Evolutionary conservation across 78 protist genomes (phyloP).

Genomic region (Dictyostelium firmibasis): DNA sequence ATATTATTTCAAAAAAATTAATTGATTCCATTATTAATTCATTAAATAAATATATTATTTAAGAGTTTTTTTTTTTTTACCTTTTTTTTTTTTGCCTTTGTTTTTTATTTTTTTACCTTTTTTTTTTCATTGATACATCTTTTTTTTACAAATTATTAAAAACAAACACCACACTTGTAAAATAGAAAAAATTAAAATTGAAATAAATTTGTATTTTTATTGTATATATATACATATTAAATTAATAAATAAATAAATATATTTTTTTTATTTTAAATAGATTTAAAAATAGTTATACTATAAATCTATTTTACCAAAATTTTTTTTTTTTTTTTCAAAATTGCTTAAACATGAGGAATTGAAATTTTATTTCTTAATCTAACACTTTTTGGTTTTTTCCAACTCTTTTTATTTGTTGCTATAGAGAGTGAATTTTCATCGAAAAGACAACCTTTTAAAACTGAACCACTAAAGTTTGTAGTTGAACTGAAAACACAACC

Average conservation of each 20-base stretch:
- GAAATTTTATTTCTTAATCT: conserved; percentile 22
- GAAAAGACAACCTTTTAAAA: not conserved
- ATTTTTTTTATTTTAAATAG: no score
- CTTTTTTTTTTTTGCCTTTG: no score
- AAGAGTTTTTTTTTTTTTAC: no score
- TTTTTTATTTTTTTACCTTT: not conserved
- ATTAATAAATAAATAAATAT: not conserved
- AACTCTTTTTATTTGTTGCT: conserved; percentile 19
- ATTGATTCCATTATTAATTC: not conserved
- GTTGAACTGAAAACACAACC: not conserved
- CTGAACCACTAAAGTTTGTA: conserved; percentile 35
- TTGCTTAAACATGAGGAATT: conserved; percentile 1
- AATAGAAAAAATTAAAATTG: not conserved
- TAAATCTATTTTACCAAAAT: no score
- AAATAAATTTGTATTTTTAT: no score
- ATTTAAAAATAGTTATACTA: no score
- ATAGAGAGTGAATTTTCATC: not conserved
- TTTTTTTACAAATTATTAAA: not conserved
- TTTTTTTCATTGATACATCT: not conserved
- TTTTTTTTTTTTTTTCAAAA: not conserved
- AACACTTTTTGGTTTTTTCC: conserved; percentile 47
- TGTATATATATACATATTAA: no score
- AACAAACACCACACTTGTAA: not conserved
- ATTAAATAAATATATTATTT: no score
- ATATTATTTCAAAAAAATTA: not conserved